Conservation (phyloP, 768 basidiomycete species). For the Mycena floridula region DNA sequence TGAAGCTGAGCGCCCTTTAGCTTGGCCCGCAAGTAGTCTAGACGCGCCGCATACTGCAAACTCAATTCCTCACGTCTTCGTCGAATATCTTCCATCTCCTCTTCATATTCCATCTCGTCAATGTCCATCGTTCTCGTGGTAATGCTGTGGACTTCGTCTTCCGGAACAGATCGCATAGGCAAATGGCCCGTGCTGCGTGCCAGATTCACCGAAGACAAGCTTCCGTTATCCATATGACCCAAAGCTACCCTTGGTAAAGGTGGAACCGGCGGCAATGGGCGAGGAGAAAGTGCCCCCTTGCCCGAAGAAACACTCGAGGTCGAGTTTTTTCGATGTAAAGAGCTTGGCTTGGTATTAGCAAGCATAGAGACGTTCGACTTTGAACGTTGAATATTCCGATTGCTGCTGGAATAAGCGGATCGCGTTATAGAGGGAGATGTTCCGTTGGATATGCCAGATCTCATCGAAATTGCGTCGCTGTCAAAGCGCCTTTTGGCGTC, state of each 20-base stretch:
- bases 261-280: slow-evolving; percentile 18
- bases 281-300: slow-evolving; percentile 27
- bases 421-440: slow-evolving; percentile 43
- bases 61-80: slow-evolving; percentile 65
- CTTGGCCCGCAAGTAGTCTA: slow-evolving; percentile 78
- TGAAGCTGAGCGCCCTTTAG: slow-evolving; percentile 79
- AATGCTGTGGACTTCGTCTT: slow-evolving; percentile 30
- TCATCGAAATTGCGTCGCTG: slow-evolving; percentile 45
- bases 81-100: slow-evolving; percentile 66
- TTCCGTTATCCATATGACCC: slow-evolving; percentile 25
- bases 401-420: slow-evolving; percentile 40
- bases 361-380: slow-evolving; percentile 21
- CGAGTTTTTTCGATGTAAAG: slow-evolving; percentile 52
- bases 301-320: slow-evolving; percentile 55
- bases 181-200: slow-evolving; percentile 41
- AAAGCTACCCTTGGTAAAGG: slow-evolving; percentile 23
- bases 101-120: slow-evolving; percentile 36
- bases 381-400: slow-evolving; percentile 18
- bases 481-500: slow-evolving; percentile 34
- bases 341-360: slow-evolving; percentile 25
- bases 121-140: slow-evolving; percentile 15
- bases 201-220: slow-evolving; percentile 42
- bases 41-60: slow-evolving; percentile 63
- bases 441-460: slow-evolving; percentile 44
- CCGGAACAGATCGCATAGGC: slow-evolving; percentile 46